Conservation (phyloP, 345 rosid species). For the Triadica sebifera region DNA sequence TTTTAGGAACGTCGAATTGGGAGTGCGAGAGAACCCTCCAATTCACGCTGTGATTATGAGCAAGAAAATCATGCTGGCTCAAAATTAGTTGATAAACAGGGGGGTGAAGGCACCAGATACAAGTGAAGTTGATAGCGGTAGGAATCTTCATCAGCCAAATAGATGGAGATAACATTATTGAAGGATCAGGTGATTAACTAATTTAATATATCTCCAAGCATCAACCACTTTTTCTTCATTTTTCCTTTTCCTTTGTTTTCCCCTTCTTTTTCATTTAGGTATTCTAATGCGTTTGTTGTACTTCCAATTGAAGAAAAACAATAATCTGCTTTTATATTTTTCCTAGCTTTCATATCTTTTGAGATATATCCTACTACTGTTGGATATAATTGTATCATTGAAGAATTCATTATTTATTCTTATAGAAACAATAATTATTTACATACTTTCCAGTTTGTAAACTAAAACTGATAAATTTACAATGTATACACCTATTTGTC, state of each 20-base stretch:
- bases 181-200: slow-evolving; percentile 42
- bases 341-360: slow-evolving; percentile 15
- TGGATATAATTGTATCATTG: slow-evolving; percentile 31
- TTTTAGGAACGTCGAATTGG: slow-evolving; percentile 50
- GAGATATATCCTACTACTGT: slow-evolving; percentile 7
- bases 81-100: slow-evolving; percentile 29
- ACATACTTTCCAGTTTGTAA: slow-evolving; percentile 16
- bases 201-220: slow-evolving; percentile 16
- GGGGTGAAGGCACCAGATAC: slow-evolving; percentile 40
- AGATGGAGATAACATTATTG: slow-evolving; percentile 42
- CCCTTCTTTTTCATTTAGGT: background rate
- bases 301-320: slow-evolving; percentile 28
- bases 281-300: slow-evolving; percentile 25
- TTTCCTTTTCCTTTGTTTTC: slow-evolving; percentile 1
- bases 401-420: slow-evolving; percentile 30
- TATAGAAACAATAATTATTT: slow-evolving; percentile 22
- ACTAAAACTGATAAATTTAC: background rate
- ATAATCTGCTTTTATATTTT: slow-evolving; percentile 19
- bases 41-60: slow-evolving; percentile 25
- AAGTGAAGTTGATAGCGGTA: slow-evolving; percentile 44
- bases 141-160: slow-evolving; percentile 36
- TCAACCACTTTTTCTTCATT: slow-evolving; percentile 18
- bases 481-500: background rate
- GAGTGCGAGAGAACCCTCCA: slow-evolving; percentile 38
- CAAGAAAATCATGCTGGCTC: slow-evolving; percentile 24